Evolutionary conservation across 345 rosid genomes (phyloP).

Genomic region (Rhodamnia argentea): DNA sequence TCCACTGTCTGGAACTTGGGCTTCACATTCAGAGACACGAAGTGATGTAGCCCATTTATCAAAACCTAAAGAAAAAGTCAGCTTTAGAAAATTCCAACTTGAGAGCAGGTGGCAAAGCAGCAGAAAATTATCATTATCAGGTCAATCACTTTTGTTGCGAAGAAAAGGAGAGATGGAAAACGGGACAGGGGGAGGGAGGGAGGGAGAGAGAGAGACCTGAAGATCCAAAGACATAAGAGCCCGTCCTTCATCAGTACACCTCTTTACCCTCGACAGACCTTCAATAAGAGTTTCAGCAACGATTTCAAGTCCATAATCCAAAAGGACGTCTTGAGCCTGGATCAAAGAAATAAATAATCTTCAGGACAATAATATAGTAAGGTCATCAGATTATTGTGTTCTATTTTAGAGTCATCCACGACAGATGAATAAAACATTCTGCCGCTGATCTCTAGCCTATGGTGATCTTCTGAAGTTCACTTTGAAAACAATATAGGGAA

Average conservation of each 20-base stretch:
- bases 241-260: slow-evolving; percentile 92
- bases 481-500: neutral
- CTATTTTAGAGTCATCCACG: neutral
- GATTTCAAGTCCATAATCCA: slow-evolving; percentile 79
- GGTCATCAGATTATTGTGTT: neutral
- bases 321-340: slow-evolving; percentile 71
- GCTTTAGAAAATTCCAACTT: neutral
- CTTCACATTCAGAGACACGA: slow-evolving; percentile 63
- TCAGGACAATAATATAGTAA: neutral
- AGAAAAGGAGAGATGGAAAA: neutral
- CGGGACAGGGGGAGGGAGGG: neutral
- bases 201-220: slow-evolving; percentile 40
- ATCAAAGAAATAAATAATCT: neutral
- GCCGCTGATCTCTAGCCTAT: neutral
- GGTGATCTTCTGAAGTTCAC: neutral
- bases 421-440: neutral
- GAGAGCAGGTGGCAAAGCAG: neutral
- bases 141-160: too few relatives aligned
- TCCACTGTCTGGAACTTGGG: slow-evolving; percentile 76
- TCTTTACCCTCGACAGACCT: slow-evolving; percentile 88
- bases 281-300: slow-evolving; percentile 85
- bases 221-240: slow-evolving; percentile 92
- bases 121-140: too few relatives aligned
- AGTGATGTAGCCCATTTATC: slow-evolving; percentile 78
- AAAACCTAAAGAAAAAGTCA: slow-evolving; percentile 46